phyloP scores from a whole-genome alignment of 352 stramenopile genomes.

The Pythium aphanidermatum region DNA sequence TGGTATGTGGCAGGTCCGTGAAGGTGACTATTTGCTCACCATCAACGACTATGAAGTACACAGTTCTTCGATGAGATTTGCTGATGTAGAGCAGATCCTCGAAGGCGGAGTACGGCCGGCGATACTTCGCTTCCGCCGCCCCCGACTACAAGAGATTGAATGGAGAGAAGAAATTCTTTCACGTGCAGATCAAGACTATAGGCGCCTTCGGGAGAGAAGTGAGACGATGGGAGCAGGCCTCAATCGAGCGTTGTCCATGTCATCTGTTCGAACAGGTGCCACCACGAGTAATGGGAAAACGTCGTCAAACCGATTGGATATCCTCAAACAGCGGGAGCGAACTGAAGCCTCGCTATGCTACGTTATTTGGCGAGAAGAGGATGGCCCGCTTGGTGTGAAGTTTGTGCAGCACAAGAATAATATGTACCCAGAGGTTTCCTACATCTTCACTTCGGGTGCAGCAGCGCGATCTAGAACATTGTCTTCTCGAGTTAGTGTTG shows the following conservation, averaged over 20 bases:
- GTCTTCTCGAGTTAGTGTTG: slow-evolving; percentile 21
- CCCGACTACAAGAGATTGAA: slow-evolving; percentile 6
- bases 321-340: slow-evolving; percentile 6
- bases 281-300: no score
- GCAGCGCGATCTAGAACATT: slow-evolving; percentile 19
- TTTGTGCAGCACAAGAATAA: slow-evolving; percentile 34
- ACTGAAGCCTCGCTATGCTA: slow-evolving; percentile 46
- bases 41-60: slow-evolving; percentile 51
- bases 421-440: slow-evolving; percentile 30
- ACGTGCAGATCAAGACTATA: no score
- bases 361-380: slow-evolving; percentile 61
- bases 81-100: slow-evolving; percentile 43
- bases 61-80: slow-evolving; percentile 25
- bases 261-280: background rate
- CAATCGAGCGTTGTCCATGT: background rate
- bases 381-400: slow-evolving; percentile 41
- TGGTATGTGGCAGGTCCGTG: slow-evolving; percentile 58
- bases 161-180: background rate
- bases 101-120: slow-evolving; percentile 52
- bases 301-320: slow-evolving; percentile 2
- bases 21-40: slow-evolving; percentile 50
- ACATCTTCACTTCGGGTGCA: background rate
- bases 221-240: no score
- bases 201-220: no score
- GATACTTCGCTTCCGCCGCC: slow-evolving; percentile 50